Percentiles rank a stretch among this genome's conserved stretches.
Evolutionary conservation across 768 basidiomycete species (phyloP).

Genomic region (Tubosaeta sp.): DNA sequence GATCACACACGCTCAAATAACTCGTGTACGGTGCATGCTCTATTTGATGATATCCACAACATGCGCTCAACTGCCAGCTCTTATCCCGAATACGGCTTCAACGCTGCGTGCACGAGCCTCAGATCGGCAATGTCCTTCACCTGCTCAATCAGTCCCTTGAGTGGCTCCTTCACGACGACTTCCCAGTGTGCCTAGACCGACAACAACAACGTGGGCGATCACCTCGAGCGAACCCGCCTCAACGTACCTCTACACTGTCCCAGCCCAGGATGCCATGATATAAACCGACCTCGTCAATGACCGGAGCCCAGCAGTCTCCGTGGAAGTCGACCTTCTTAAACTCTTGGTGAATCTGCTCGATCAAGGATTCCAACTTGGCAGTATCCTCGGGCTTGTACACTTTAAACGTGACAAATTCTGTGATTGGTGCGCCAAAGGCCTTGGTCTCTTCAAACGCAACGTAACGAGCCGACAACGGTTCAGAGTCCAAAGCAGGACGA

Average conservation of each 20-base stretch:
- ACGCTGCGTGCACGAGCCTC: constrained; percentile 29
- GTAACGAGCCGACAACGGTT: constrained; percentile 9
- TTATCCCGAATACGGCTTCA: constrained; percentile 11
- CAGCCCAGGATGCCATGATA: constrained; percentile 35
- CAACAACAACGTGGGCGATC: background rate
- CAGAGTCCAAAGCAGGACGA: constrained; percentile 16
- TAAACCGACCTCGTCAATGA: constrained; percentile 15
- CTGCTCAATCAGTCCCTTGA: constrained; percentile 25
- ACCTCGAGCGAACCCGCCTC: background rate
- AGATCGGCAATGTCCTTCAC: constrained; percentile 26
- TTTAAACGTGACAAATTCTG: constrained; percentile 33
- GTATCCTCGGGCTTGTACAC: constrained; percentile 22
- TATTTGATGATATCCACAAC: background rate
- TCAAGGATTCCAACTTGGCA: constrained; percentile 17
- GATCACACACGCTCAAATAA: constrained; percentile 31
- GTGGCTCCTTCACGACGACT: constrained; percentile 27
- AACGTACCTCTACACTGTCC: constrained; percentile 32
- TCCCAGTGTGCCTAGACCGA: constrained; percentile 32
- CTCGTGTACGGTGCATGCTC: constrained; percentile 33
- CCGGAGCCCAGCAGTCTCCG: constrained; percentile 28
- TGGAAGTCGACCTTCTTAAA: constrained; percentile 21
- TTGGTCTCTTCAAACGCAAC: constrained; percentile 21
- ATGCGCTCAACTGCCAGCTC: background rate
- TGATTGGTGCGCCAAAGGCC: constrained; percentile 24
- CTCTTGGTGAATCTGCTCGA: constrained; percentile 18